These are phyloP conservation scores for Scenedesmus sp. DNA, from an alignment of 163 green algal species.

Conservation along the genomic window DNA sequence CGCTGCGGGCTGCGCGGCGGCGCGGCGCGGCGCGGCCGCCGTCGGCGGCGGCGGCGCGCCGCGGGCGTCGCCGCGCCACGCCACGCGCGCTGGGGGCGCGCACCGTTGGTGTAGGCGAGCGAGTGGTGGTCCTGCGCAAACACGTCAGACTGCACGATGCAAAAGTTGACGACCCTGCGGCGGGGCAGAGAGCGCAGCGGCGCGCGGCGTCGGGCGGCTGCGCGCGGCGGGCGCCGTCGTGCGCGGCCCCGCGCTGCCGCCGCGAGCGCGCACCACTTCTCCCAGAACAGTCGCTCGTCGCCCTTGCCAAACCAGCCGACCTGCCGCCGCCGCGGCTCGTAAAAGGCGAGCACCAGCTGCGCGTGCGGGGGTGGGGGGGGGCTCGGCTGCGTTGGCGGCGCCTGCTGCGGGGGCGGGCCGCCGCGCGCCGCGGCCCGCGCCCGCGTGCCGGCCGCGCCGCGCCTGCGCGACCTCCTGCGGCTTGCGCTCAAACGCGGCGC, in stretches of 20 bases:
- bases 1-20: constrained; percentile 19
- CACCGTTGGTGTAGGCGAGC: constrained; percentile 42
- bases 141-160: constrained; percentile 35
- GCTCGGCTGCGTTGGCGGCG: neutral
- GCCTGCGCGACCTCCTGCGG: constrained; percentile 52
- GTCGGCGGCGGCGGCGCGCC: too few species aligned
- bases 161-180: constrained; percentile 33
- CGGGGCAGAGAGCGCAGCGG: neutral
- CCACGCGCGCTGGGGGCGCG: neutral
- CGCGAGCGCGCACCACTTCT: constrained; percentile 76
- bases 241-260: neutral
- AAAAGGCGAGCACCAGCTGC: constrained; percentile 79
- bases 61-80: too few species aligned
- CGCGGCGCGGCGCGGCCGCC: too few species aligned
- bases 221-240: constrained; percentile 36
- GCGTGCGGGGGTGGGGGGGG: neutral
- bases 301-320: constrained; percentile 70
- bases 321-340: constrained; percentile 71
- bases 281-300: constrained; percentile 90
- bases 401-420: too few species aligned
- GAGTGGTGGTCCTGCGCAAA: constrained; percentile 45
- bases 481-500: constrained; percentile 45
- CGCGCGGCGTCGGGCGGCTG: too few species aligned
- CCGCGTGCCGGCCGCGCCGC: neutral
- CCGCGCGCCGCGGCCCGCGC: too few species aligned